Conservation (phyloP, 2,329 filamentous ascomycete species). For the Eutypella sp. region DNA sequence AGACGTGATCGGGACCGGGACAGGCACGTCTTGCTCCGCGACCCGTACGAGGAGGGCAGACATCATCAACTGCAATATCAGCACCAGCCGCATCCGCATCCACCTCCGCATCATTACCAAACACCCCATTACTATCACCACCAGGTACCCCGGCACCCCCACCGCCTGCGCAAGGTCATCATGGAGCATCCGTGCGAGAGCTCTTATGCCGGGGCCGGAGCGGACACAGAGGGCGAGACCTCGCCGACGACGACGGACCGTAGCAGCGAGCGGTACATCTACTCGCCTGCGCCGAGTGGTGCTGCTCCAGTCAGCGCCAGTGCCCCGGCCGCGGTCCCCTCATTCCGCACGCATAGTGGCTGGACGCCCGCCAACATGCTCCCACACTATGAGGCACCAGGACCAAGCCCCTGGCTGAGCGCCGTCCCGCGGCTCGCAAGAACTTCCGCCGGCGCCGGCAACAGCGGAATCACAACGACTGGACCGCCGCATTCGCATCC, state of each 20-base stretch:
- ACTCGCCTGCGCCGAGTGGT: no score
- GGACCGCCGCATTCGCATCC: slow-evolving; percentile 2
- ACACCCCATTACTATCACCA: neutral
- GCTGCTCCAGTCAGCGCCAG: no score
- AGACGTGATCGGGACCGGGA: slow-evolving; percentile 14
- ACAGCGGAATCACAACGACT: neutral
- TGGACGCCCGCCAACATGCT: slow-evolving; percentile 25
- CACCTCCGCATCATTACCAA: neutral
- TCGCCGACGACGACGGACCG: slow-evolving; percentile 4
- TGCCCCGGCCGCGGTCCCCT: slow-evolving; percentile 9
- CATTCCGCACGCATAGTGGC: slow-evolving; percentile 13
- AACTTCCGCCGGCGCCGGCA: slow-evolving; percentile 10
- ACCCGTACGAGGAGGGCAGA: slow-evolving; percentile 18
- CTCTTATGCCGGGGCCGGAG: slow-evolving; percentile 36
- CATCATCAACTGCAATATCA: slow-evolving; percentile 13
- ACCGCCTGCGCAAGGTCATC: slow-evolving; percentile 27
- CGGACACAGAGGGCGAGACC: slow-evolving; percentile 36
- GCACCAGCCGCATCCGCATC: neutral
- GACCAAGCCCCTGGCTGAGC: slow-evolving; percentile 38
- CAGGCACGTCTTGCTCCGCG: no score
- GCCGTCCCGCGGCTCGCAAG: slow-evolving; percentile 37
- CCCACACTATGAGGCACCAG: slow-evolving; percentile 16
- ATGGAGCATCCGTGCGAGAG: slow-evolving; percentile 26
- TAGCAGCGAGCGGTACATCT: slow-evolving; percentile 11
- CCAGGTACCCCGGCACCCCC: slow-evolving; percentile 18